A percentile compares a stretch with the other conserved stretches of the same genome.
Conservation (phyloP, 2,329 filamentous ascomycete species). For the Seiridium cupressi region DNA sequence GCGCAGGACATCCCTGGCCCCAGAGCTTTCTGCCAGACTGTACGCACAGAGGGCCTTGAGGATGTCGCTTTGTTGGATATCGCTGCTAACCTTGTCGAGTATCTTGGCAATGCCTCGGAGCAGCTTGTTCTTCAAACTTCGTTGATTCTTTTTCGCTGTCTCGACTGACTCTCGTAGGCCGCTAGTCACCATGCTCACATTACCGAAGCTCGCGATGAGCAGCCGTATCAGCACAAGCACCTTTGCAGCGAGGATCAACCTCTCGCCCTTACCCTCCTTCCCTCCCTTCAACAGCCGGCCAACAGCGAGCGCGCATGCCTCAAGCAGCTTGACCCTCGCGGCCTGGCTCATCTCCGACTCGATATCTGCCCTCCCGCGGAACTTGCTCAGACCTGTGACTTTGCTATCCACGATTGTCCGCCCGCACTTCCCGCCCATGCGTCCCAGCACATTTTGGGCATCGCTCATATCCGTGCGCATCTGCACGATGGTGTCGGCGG, state of each 20-base stretch:
- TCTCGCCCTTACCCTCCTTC: conserved; percentile 40
- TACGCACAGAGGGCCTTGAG: conserved; percentile 78
- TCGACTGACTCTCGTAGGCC: conserved; percentile 46
- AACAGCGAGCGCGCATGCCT: conserved; percentile 49
- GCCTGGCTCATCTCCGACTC: conserved; percentile 23
- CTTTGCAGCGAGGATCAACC: conserved; percentile 62
- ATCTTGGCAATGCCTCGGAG: conserved; percentile 68
- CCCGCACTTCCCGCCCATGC: conserved; percentile 76
- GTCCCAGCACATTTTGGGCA: conserved; percentile 69
- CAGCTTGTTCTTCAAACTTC: conserved; percentile 60
- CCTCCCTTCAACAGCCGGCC: conserved; percentile 46
- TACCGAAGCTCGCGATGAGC: conserved; percentile 69
- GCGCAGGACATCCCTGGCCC: conserved; percentile 72
- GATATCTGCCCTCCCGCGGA: conserved; percentile 30
- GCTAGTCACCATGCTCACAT: conserved; percentile 32
- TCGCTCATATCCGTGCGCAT: conserved; percentile 79
- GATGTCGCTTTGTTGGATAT: conserved; percentile 49
- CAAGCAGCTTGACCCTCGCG: conserved; percentile 49
- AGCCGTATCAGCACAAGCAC: conserved; percentile 73
- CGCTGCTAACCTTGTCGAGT: conserved; percentile 59
- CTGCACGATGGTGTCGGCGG: conserved; percentile 87
- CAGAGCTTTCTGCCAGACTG: conserved; percentile 76
- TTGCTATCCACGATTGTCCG: conserved; percentile 68
- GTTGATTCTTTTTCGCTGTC: conserved; percentile 62
- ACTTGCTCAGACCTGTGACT: conserved; percentile 51